phyloP scores from a whole-genome alignment of 257 asterid genomes.

The Oldenlandia corymbosa region DNA sequence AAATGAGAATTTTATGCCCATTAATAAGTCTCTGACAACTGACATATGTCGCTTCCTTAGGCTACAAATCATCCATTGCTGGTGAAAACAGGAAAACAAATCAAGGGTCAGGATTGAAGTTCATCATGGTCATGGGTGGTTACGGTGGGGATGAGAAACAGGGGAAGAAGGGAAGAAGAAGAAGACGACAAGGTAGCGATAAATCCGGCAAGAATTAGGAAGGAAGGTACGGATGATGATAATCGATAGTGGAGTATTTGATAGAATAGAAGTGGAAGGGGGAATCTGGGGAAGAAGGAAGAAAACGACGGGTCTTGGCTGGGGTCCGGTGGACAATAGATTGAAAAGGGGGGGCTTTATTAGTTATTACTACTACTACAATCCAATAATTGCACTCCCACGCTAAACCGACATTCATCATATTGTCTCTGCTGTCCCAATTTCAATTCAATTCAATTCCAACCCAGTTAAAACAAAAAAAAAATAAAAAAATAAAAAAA shows the following conservation, averaged over 20 bases:
- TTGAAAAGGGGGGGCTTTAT: no score
- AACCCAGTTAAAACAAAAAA: no score
- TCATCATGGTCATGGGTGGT: background rate
- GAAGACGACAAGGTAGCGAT: constrained; percentile 26
- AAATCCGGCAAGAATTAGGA: constrained; percentile 54
- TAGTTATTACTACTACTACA: no score
- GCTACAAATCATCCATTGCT: background rate
- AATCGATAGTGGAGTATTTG: no score
- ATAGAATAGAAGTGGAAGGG: background rate
- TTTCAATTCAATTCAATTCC: no score
- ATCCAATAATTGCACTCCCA: constrained; percentile 76
- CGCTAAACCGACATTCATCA: constrained; percentile 82
- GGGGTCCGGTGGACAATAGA: constrained; percentile 11
- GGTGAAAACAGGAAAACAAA: no score
- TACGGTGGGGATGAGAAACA: background rate
- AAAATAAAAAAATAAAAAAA: no score
- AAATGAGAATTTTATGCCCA: no score
- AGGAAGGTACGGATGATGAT: constrained; percentile 26
- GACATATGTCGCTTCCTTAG: constrained; percentile 21
- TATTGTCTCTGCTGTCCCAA: constrained; percentile 50
- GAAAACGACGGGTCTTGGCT: constrained; percentile 41
- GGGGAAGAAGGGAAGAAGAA: background rate
- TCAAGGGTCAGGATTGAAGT: background rate
- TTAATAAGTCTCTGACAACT: constrained; percentile 23
- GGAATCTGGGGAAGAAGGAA: constrained; percentile 25